A percentile compares a stretch with the other conserved stretches of the same genome.
These are phyloP conservation scores for Diddensiella santjacobensis DNA, from an alignment of 805 yeast species.

Conservation along the genomic window DNA sequence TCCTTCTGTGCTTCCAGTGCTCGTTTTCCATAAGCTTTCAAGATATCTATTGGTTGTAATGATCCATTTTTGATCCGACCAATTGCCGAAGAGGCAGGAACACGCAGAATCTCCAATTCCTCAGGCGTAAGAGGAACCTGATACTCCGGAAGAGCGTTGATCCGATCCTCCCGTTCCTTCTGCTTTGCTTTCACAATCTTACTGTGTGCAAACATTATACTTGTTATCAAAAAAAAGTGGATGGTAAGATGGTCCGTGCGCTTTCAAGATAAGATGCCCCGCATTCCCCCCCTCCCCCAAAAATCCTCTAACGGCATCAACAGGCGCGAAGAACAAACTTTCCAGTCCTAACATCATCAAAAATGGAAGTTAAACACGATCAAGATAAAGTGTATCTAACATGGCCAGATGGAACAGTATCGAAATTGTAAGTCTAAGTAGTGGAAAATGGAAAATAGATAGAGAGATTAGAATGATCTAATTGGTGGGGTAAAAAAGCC, in stretches of 20 bases:
- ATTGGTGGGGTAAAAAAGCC: slow-evolving; percentile 23
- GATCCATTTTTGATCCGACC: slow-evolving; percentile 45
- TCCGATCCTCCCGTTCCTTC: slow-evolving; percentile 34
- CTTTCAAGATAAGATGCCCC: neutral
- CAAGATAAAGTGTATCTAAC: slow-evolving; percentile 23
- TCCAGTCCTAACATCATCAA: no score
- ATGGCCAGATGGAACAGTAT: slow-evolving; percentile 29
- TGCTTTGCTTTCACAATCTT: slow-evolving; percentile 29
- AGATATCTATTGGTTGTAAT: slow-evolving; percentile 48
- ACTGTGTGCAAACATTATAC: neutral
- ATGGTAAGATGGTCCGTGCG: neutral
- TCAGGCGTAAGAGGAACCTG: slow-evolving; percentile 35
- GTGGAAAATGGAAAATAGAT: neutral
- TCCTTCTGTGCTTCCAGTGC: slow-evolving; percentile 63
- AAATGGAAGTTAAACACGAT: slow-evolving; percentile 2
- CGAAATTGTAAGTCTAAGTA: slow-evolving; percentile 24
- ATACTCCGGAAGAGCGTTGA: slow-evolving; percentile 37
- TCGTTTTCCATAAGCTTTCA: slow-evolving; percentile 61
- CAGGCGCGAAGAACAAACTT: neutral
- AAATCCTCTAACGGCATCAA: neutral
- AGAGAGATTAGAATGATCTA: neutral
- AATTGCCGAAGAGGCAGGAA: slow-evolving; percentile 42
- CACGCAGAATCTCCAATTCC: slow-evolving; percentile 37
- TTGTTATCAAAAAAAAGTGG: neutral
- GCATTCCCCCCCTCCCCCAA: neutral